Evolutionary conservation across 768 basidiomycete genomes (phyloP), one percentile per base, ranked within the genome.

Genomic region (Pleurotus salmoneostramineus): DNA sequence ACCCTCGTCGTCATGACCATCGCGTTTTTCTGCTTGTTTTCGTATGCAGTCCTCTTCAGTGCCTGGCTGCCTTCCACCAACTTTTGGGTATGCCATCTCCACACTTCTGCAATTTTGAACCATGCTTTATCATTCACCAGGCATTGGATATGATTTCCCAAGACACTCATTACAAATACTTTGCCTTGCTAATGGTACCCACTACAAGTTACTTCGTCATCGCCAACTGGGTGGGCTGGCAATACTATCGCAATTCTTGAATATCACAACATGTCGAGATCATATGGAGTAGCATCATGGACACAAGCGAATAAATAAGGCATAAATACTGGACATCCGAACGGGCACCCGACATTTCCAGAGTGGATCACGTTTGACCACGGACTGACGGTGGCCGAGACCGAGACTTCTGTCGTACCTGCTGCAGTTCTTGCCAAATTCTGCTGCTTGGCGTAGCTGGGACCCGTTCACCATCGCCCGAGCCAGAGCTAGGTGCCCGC

Each of bases 171-270:
- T 96, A 96, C 84, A 95, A 95, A 73, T 97, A 96, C 72, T 84
- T 96, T 63, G 65, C 73, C 33, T 72, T 95, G 8, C 73, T 97
- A 40, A 76, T 95, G 45, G 80, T 98, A 46, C 94, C 96, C 10
- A 87, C 87, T 6, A 83, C 80, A 7, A 79, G 88, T 42, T 95
- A 93, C 72, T 96, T 95, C 70, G 90, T 93, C 55, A 98, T 98
- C 65, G 93, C 94, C 43, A 98, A 98, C 66, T 98, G 96, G 96
- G 92, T 96, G 40, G 95, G 95, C 43, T 98, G 95, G 94, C 94
- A 98, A 71, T 97, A 93, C 71, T 98, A 93, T 69, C 85, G 90
- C 45, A 94, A 95, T 70, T 93, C 93, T 8, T 95, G 71, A 83
- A 40, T 35, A 3, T 17, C 6, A 34, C 54, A 56, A 43, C 21